Percentiles rank a stretch among this genome's conserved stretches.
phyloP scores from a whole-genome alignment of 129 eudicot species.

The Centaurea solstitialis region DNA sequence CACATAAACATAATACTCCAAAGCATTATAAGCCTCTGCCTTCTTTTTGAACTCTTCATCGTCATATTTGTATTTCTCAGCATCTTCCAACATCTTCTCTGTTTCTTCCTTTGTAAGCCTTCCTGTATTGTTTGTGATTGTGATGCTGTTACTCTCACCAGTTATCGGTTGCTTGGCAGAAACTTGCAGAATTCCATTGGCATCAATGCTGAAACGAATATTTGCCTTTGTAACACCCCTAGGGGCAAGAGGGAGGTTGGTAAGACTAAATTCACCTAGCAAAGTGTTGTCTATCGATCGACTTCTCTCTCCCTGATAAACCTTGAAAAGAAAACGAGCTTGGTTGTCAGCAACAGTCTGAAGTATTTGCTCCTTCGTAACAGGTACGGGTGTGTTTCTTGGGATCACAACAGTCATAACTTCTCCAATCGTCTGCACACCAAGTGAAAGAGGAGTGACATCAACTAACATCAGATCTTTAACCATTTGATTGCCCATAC shows the following conservation, averaged over 20 bases:
- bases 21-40: conserved; percentile 4
- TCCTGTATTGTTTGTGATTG: not conserved
- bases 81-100: not conserved
- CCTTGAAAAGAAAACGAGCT: not conserved
- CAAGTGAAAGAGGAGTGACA: too few species aligned
- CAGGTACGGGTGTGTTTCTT: too few species aligned
- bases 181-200: conserved; percentile 4
- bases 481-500: too few species aligned
- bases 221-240: conserved; percentile 11
- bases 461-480: too few species aligned
- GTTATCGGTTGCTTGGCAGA: conserved; percentile 10
- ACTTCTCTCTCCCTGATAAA: conserved; percentile 21
- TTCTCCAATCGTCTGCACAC: not conserved
- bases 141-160: conserved; percentile 1
- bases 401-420: not conserved
- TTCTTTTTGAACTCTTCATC: conserved; percentile 7
- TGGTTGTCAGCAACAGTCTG: not conserved
- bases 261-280: not conserved
- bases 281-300: not conserved
- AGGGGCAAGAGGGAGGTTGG: conserved; percentile 2
- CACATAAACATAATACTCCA: not conserved
- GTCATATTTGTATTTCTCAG: not conserved
- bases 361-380: not conserved
- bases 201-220: not conserved
- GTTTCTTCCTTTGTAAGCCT: too few species aligned